phyloP scores from a whole-genome alignment of 208 protist genomes.

The Leishmania amazonensis region DNA sequence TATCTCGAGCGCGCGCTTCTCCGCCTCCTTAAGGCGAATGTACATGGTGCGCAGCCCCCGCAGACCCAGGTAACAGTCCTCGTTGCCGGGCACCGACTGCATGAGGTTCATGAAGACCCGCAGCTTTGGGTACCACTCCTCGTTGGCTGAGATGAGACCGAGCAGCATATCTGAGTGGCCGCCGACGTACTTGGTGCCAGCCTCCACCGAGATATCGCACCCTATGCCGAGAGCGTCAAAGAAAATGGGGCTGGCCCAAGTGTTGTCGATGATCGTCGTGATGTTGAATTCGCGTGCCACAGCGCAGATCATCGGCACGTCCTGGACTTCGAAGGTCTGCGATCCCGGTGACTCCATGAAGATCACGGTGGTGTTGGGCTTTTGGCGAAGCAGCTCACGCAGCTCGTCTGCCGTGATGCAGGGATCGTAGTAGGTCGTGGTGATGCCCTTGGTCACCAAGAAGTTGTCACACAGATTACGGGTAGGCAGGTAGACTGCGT shows the following conservation, averaged over 20 bases:
- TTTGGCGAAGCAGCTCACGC: conserved; percentile 28
- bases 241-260: conserved; percentile 38
- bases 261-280: conserved; percentile 36
- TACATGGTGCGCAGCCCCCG: conserved; percentile 41
- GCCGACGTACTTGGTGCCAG: conserved; percentile 42
- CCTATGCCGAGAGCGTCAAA: conserved; percentile 37
- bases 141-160: conserved; percentile 36
- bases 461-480: conserved; percentile 31
- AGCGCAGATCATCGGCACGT: conserved; percentile 31
- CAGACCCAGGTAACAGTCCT: conserved; percentile 39
- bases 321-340: conserved; percentile 38
- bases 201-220: conserved; percentile 44
- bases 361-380: conserved; percentile 31
- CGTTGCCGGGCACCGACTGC: conserved; percentile 30
- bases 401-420: conserved; percentile 33
- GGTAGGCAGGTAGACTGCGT: conserved; percentile 35
- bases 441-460: conserved; percentile 29
- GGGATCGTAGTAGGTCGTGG: conserved; percentile 37
- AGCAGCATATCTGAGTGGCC: conserved; percentile 42
- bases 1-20: conserved; percentile 25
- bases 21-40: conserved; percentile 32
- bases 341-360: conserved; percentile 38
- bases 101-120: conserved; percentile 20
- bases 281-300: conserved; percentile 25
- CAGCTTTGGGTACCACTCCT: conserved; percentile 29